A percentile compares a stretch with the other conserved stretches of the same genome.
These are phyloP conservation scores for Stygiomarasmius scandens DNA, from an alignment of 1,284 basidiomycete genomes.

Conservation along the genomic window DNA sequence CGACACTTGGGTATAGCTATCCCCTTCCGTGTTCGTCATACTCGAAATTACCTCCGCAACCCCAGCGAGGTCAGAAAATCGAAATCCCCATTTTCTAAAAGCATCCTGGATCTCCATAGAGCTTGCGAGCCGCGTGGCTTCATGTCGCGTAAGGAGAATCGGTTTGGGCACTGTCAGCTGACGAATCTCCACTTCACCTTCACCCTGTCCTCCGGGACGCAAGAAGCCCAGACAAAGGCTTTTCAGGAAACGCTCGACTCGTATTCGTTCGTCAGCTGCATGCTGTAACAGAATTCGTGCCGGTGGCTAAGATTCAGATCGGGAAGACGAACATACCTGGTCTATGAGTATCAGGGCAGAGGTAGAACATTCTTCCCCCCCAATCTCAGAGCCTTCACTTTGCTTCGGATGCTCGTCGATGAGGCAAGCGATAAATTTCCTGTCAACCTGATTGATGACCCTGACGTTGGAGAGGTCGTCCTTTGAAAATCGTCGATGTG, in stretches of 20 bases:
- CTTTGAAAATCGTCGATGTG: slow-evolving; percentile 47
- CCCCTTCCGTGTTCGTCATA: slow-evolving; percentile 29
- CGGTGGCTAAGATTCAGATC: neutral
- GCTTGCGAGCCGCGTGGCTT: slow-evolving; percentile 52
- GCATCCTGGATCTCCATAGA: slow-evolving; percentile 45
- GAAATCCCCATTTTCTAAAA: slow-evolving; percentile 77
- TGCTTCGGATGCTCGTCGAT: slow-evolving; percentile 29
- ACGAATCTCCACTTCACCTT: slow-evolving; percentile 39
- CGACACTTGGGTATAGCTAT: slow-evolving; percentile 53
- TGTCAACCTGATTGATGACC: slow-evolving; percentile 84
- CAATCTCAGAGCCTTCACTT: slow-evolving; percentile 15
- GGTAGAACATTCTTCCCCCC: slow-evolving; percentile 18
- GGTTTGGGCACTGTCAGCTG: slow-evolving; percentile 53
- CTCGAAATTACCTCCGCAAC: slow-evolving; percentile 23
- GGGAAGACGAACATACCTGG: slow-evolving; percentile 33
- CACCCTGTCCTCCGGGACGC: slow-evolving; percentile 25
- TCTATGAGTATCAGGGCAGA: slow-evolving; percentile 79
- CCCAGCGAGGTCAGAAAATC: slow-evolving; percentile 46
- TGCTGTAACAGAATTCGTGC: slow-evolving; percentile 53
- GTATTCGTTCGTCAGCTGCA: slow-evolving; percentile 90
- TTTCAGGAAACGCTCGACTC: slow-evolving; percentile 82
- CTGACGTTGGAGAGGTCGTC: slow-evolving; percentile 54
- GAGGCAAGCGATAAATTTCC: slow-evolving; percentile 85
- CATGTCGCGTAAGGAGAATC: slow-evolving; percentile 66
- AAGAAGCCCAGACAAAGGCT: slow-evolving; percentile 72